phyloP scores from a whole-genome alignment of 2,329 filamentous ascomycete genomes.

The Colletotrichum liaoningense region DNA sequence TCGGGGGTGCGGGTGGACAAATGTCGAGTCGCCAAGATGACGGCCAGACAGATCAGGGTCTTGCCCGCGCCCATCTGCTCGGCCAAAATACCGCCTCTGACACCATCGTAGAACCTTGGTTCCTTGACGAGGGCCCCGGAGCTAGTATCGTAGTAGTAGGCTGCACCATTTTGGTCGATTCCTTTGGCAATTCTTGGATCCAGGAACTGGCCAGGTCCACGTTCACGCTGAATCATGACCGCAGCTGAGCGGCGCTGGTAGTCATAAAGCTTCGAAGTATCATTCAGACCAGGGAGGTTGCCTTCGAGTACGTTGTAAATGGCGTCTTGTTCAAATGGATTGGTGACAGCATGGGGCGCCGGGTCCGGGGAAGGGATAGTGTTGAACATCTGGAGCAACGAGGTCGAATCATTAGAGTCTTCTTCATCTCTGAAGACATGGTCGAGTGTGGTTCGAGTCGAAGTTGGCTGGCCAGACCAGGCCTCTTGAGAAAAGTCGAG shows the following conservation, averaged over 20 bases:
- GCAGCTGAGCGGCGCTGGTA: conserved; percentile 87
- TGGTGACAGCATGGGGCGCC: conserved; percentile 56
- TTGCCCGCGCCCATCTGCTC: conserved; percentile 89
- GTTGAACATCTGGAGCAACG: conserved; percentile 80
- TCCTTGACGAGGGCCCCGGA: conserved; percentile 71
- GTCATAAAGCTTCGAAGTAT: conserved; percentile 71
- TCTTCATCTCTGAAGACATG: conserved; percentile 46
- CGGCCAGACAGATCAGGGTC: conserved; percentile 84
- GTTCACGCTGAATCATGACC: conserved; percentile 86
- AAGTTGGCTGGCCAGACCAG: conserved; percentile 61
- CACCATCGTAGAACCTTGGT: conserved; percentile 79
- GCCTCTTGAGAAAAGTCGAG: conserved; percentile 66
- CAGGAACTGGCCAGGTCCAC: conserved; percentile 69
- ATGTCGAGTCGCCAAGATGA: conserved; percentile 80
- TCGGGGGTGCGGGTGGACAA: conserved; percentile 76
- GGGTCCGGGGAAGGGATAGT: conserved; percentile 76
- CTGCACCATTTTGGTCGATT: conserved; percentile 67
- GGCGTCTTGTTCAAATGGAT: conserved; percentile 62
- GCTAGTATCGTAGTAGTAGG: conserved; percentile 78
- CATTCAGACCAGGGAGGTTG: conserved; percentile 64
- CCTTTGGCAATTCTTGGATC: conserved; percentile 79
- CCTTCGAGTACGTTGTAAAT: conserved; percentile 67
- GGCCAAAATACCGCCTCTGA: conserved; percentile 80
- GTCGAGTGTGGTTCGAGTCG: neutral
- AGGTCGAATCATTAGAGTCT: conserved; percentile 51